phyloP scores from a whole-genome alignment of 768 basidiomycete genomes.

The Amanita muscaria region DNA sequence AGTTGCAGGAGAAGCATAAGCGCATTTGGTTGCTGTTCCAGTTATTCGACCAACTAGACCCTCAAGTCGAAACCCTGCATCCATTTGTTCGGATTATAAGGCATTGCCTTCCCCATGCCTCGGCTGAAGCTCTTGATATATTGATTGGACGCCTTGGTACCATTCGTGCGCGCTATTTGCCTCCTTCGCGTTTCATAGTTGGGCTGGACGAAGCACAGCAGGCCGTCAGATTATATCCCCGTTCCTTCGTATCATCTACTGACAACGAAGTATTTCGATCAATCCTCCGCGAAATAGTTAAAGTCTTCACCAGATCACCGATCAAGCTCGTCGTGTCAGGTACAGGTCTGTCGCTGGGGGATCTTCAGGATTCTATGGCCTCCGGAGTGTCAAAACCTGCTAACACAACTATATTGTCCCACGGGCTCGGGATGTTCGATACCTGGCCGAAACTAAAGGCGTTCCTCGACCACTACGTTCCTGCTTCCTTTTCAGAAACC shows the following conservation, averaged over 20 bases:
- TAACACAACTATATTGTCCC: constrained; percentile 8
- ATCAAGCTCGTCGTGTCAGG: constrained; percentile 6
- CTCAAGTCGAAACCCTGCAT: constrained; percentile 5
- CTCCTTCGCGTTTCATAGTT: constrained; percentile 7
- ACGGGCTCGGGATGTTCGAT: constrained; percentile 14
- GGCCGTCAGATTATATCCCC: constrained; percentile 10
- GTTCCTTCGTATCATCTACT: constrained; percentile 11
- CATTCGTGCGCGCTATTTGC: constrained; percentile 10
- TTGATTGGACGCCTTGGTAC: constrained; percentile 9
- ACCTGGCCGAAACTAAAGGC: constrained; percentile 11
- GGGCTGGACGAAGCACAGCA: constrained; percentile 10
- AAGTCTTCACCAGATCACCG: constrained; percentile 9
- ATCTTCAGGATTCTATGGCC: constrained; percentile 7
- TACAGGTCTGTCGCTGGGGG: constrained; percentile 11
- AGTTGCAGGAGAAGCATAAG: constrained; percentile 13
- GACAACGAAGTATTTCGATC: constrained; percentile 12
- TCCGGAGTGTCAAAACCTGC: constrained; percentile 13
- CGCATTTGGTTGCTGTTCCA: constrained; percentile 13
- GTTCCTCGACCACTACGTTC: constrained; percentile 9
- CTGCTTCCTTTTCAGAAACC: too few relatives aligned
- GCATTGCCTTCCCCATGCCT: constrained; percentile 11
- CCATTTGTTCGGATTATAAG: constrained; percentile 13
- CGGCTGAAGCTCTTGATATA: constrained; percentile 9
- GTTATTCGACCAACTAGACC: constrained; percentile 10
- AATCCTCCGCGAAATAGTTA: constrained; percentile 12